Percentiles rank a stretch among this genome's conserved stretches.
Evolutionary conservation across 805 yeast genomes (phyloP).

Genomic region (Brettanomyces nanus): DNA sequence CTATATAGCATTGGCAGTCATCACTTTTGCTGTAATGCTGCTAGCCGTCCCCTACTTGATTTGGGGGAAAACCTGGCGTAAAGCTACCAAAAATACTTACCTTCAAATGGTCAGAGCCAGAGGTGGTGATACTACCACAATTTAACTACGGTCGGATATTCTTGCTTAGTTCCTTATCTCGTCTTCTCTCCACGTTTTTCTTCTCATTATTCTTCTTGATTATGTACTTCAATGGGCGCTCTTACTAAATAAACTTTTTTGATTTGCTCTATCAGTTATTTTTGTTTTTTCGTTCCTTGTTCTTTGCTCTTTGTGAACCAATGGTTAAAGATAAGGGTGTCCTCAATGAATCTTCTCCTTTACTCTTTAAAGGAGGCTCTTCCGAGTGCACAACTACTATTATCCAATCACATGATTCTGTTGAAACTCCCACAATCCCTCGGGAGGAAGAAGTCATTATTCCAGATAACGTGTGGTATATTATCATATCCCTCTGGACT

Average conservation of each 20-base stretch:
- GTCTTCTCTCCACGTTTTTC: too few species aligned
- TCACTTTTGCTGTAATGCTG: conserved; percentile 47
- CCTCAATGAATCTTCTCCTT: too few species aligned
- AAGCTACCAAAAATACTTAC: conserved; percentile 45
- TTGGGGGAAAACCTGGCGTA: conserved; percentile 54
- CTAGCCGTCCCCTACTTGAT: conserved; percentile 45
- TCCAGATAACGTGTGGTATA: conserved; percentile 14
- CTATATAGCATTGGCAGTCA: conserved; percentile 51
- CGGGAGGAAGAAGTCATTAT: conserved; percentile 12
- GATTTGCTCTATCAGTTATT: too few species aligned
- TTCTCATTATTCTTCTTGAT: not conserved
- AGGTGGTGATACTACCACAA: conserved; percentile 40
- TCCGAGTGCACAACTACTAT: too few species aligned
- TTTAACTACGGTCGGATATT: too few species aligned
- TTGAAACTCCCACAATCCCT: too few species aligned
- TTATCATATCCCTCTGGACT: conserved; percentile 31
- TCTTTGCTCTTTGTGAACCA: too few species aligned
- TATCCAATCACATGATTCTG: too few species aligned
- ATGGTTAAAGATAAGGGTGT: too few species aligned
- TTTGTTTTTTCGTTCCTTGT: too few species aligned
- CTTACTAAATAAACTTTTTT: not conserved
- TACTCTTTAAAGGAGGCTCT: too few species aligned
- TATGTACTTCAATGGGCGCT: not conserved
- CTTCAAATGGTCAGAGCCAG: conserved; percentile 34
- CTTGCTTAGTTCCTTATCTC: too few species aligned